Base-by-base conservation (phyloP, 2,329 filamentous ascomycete genomes). In the Penicillium brevicompactum region DNA sequence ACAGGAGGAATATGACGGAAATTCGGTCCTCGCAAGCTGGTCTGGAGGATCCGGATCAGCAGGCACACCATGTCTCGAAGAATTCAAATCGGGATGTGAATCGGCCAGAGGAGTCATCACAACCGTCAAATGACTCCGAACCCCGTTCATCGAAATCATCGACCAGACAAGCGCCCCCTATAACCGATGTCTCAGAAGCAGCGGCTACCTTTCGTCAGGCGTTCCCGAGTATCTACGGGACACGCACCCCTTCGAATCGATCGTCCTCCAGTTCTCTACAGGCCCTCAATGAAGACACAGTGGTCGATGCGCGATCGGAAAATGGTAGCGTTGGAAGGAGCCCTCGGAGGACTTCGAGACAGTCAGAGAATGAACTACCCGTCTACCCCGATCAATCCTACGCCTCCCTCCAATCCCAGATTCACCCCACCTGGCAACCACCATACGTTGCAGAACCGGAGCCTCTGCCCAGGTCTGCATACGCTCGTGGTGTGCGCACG, bases 311-410 rank as follows among this genome's bases (percentile, higher is more conserved):
- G 49, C 70, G 71, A 47, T 70, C 70, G 44, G 71, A 74, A 53
- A 64, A 61, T 56, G 63, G 62, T 42, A 61, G 63, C 46, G 37
- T 58, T 30, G 56, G 62, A 43, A 66, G 70, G 9, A 63, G 46
- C 24, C 58, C 68, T 32, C 66, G 67, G 46, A 64, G 67, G 55
- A 56, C 64, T 18, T 69, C 71, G n/a, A 67, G 65, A 32, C 69
- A 68, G 21, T 68, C 64, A 6, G 63, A 72, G 48, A 46, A 53
- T 46, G 74, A 78, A 44, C 72, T 75, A 40, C 78, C 78, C 3
- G 72, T 75, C 18, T 80, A 80, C 56, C 78, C 78, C 21, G 74
- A 80, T 59, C 78, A 80, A 56, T 79, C 77, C 30, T 79, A 79
- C 64, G 74, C 75, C 44, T 73, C 74, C 22, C 65, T 80, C 30